Conservation (phyloP, 306 rosid species). For the Gillenia trifoliata region DNA sequence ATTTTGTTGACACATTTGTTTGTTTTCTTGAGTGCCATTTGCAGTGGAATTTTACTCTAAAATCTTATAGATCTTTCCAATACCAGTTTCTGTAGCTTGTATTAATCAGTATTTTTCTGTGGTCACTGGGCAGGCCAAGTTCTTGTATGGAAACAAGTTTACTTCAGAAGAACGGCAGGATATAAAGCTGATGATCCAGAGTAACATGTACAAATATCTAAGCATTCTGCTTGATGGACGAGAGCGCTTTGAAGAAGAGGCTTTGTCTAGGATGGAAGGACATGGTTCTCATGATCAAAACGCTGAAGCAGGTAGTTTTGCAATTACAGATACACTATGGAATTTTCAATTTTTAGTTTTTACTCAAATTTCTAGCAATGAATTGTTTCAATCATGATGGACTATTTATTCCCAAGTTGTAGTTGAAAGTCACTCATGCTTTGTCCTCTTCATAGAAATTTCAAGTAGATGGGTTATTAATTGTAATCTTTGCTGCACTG, state of each 20-base stretch:
- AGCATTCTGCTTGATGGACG: slow-evolving; percentile 96
- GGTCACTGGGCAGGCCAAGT: slow-evolving; percentile 67
- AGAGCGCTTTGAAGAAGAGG: slow-evolving; percentile 97
- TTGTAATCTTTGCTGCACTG: neutral
- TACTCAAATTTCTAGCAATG: neutral
- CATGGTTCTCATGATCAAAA: slow-evolving; percentile 37
- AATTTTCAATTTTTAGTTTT: neutral
- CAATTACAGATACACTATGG: neutral
- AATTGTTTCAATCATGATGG: neutral
- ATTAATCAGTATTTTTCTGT: slow-evolving; percentile 13
- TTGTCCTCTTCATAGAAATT: neutral
- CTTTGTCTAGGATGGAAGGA: slow-evolving; percentile 42
- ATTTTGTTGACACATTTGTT: neutral
- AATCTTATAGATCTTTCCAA: neutral
- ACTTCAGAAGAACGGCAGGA: slow-evolving; percentile 69
- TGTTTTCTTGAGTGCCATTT: neutral
- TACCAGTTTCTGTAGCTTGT: neutral
- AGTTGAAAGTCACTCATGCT: neutral
- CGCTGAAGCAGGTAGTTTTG: slow-evolving; percentile 47
- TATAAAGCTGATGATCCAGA: slow-evolving; percentile 89
- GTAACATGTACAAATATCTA: slow-evolving; percentile 92
- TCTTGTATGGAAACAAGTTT: slow-evolving; percentile 79
- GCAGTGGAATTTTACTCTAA: neutral
- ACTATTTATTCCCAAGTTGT: neutral
- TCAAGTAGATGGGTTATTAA: neutral